Percentiles rank a stretch among this genome's conserved stretches.
phyloP scores from a whole-genome alignment of 805 yeast species.

The Schizosaccharomyces pombe region DNA sequence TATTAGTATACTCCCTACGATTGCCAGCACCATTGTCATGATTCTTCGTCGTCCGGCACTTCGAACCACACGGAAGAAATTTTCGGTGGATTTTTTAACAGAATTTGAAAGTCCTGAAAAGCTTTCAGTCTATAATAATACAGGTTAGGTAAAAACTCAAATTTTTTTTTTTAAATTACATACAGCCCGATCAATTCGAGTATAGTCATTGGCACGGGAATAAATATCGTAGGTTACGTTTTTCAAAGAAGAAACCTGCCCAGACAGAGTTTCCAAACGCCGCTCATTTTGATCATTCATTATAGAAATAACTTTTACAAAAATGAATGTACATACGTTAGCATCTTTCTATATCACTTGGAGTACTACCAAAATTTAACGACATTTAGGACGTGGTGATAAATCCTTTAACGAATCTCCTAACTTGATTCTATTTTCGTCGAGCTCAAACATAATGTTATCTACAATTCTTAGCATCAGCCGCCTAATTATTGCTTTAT shows the following conservation, averaged over 20 bases:
- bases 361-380: too few relatives aligned
- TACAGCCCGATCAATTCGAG: neutral
- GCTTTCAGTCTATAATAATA: neutral
- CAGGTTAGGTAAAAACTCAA: neutral
- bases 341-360: too few relatives aligned
- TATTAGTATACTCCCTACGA: neutral
- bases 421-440: too few relatives aligned
- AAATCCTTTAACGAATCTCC: neutral
- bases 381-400: neutral
- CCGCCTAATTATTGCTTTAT: neutral
- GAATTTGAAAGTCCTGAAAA: neutral
- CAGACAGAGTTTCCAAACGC: neutral
- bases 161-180: neutral
- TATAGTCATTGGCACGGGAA: neutral
- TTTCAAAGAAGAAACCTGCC: neutral
- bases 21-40: neutral
- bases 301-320: neutral
- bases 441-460: too few relatives aligned
- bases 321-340: neutral
- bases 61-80: neutral
- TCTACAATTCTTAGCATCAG: too few relatives aligned
- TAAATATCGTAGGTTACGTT: neutral
- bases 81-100: neutral
- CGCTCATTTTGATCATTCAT: neutral
- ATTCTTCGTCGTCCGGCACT: conserved; percentile 1